phyloP scores from a whole-genome alignment of 495 filamentous ascomycete genomes.

The Penicillium steckii region DNA sequence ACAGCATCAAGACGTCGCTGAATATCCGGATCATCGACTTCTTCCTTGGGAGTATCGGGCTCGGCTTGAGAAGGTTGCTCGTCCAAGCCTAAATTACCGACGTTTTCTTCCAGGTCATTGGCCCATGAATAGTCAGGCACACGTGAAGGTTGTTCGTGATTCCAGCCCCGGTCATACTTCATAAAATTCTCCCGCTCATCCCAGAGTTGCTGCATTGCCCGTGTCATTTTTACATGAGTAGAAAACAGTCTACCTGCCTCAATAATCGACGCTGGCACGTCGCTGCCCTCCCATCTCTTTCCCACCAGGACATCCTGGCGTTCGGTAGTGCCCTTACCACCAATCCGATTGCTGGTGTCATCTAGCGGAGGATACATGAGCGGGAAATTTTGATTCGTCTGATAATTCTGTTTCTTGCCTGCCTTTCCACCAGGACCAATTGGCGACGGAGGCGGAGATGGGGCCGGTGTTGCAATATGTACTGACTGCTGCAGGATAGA shows the following conservation, averaged over 20 bases:
- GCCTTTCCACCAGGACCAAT: constrained; percentile 84
- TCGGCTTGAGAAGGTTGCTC: constrained; percentile 11
- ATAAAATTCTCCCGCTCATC: constrained; percentile 87
- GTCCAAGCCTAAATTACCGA: constrained; percentile 8
- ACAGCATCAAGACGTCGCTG: constrained; percentile 70
- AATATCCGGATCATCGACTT: constrained; percentile 55
- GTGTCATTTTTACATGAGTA: constrained; percentile 80
- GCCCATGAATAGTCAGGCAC: constrained; percentile 19
- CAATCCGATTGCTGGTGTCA: constrained; percentile 74
- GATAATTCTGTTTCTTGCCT: constrained; percentile 98
- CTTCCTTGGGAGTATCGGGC: constrained; percentile 39
- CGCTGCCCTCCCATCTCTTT: constrained; percentile 83
- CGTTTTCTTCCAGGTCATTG: neutral
- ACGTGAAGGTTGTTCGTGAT: constrained; percentile 49
- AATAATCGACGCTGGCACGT: constrained; percentile 87
- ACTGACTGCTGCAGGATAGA: constrained; percentile 95
- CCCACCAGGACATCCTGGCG: constrained; percentile 74
- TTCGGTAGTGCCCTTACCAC: constrained; percentile 78
- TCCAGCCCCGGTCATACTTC: constrained; percentile 89
- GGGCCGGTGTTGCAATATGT: constrained; percentile 95
- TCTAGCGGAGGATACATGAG: constrained; percentile 95
- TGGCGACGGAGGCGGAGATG: constrained; percentile 94
- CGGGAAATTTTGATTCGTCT: constrained; percentile 98
- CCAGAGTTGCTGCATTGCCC: constrained; percentile 92
- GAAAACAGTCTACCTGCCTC: constrained; percentile 95